Base-by-base conservation (phyloP, 148 eudicot species). In the Oxyria digyna region DNA sequence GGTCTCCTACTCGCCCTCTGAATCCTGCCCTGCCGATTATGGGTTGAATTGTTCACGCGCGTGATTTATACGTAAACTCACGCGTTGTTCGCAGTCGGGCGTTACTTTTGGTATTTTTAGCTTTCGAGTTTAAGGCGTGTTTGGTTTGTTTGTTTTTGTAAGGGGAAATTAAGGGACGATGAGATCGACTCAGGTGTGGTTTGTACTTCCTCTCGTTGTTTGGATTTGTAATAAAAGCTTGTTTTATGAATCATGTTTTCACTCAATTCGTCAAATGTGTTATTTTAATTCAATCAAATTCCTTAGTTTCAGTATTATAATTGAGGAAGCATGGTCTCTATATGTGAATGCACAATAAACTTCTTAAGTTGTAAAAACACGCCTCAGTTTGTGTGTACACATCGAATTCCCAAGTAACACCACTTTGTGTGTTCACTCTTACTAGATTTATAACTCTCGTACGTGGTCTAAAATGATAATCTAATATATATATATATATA, bases 1-100 rank as follows among this genome's bases (percentile, higher is more conserved):
- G 69, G 69, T 20, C 69, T 66, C n/a, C 45, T 66, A 26, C 69
- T 66, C 45, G 69, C 69, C 9, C 69, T 66, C 27, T 66, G 0
- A 32, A 17, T 29, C 48, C 9, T 18, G 4, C n/a, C 0, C 62
- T 54, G 62, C 31, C 62, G 29, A 3, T 23, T 15, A 55, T 55
- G 62, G 59, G 32, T 55, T 55, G 62, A 55, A 24, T 4, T 4
- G 59, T 24, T 29, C 3, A 52, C 59, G 59, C 59, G 59, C 59
- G 59, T 52, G 55, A 7, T 49, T 43, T 15, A 43, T 17, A 43
- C 15, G 48, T 43, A 15, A 43, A 43, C 48, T 3, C 55, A 49
- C 55, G 55, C 55, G 55, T 49, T 20, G 6, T 43, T 35, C 38
- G 50, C 1, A 46, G 50, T 17, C 50, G 8, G 20, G 21, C 0